Evolutionary conservation across 1,284 basidiomycete species (phyloP), one percentile per base, ranked within the genome.

Genomic region (Golubevia sp.): DNA sequence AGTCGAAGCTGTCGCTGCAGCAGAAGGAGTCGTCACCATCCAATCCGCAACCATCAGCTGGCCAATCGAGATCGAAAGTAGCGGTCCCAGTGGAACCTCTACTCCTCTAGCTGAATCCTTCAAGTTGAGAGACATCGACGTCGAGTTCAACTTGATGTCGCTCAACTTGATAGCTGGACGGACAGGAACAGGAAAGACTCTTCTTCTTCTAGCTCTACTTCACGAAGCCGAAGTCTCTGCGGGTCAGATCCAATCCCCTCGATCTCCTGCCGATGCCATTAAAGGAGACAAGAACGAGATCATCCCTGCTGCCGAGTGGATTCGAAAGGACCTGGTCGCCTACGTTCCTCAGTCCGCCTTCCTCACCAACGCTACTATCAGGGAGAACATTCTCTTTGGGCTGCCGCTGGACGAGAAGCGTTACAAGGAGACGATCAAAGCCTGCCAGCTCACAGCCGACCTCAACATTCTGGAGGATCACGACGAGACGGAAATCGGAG

Each of bases 201-300:
- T 56, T 7, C 54, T 59, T 48, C 51, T 59, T 11, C 24, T 53
- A 24, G 58, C 30, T 53, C 44, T 59, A 18, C 26, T 59, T 11
- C 30, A 48, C 21, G 58, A 59, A 34, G 49, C 58, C 49, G 58
- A 53, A 15, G 38, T 52, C 20, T 50, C 54, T 13, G 58, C 50
- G 44, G 58, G 55, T 24, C 44, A 30, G 13, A 21, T 56, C 15
- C 24, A 38, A n/a, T 50, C 44, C 8, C 58, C 58, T 57, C 30
- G 50, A 56, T 59, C 58, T 25, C 25, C 34, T 56, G 27, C 49
- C 58, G 21, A 56, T 48, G 54, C 24, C 18, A 59, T 59, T 21
- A 48, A 56, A 7, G 20, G 54, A 21, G 34, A 38, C 50, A 30
- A 30, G 24, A 26, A 30, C 24, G 55, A 59, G n/a, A 56, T 53